Base-by-base conservation (phyloP, 352 stramenopile species). In the Aphanomyces cochlioides region DNA sequence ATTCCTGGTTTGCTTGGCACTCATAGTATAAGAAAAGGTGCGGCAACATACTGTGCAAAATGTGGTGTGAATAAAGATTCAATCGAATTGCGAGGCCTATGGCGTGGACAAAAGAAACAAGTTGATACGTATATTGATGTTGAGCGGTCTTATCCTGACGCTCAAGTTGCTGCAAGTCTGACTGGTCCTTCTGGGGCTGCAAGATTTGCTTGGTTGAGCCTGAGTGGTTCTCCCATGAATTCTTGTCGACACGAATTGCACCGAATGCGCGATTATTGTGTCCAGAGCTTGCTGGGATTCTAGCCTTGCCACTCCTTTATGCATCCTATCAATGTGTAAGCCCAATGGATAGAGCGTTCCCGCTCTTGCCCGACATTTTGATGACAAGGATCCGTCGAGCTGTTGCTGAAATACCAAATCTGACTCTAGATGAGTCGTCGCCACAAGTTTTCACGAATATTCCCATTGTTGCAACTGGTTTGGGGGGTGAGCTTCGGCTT, bases 41-140 rank as follows among this genome's bases (percentile, higher is more conserved):
- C 45, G n/a, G 45, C 45, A 53, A 53, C 45, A 53, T 53, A 53
- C n/a, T 53, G 45, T 53, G 45, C 45, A 2, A 53, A 53, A 53
- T 53, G 45, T 53, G 45, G 45, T 53, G 45, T 53, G 13, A n/a
- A 15, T n/a, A 53, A 53, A 53, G 45, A 53, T 19, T 19, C 13
- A 2, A 53, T 53, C n/a, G 45, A 53, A 53, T 2, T 53, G 45
- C 45, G 45, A n/a, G 45, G 45, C 2, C 45, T 1, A 53, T 53
- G 45, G 45, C n/a, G 45, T 15, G 45, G 45, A n/a, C 45, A 53
- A n/a, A 53, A 53, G 45, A 53, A 53, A n/a, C 45, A 53, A 53
- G 45, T 53, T 53, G 45, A 53, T 2, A 53, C 45, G 45, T 53
- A 53, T 19, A 53, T 53, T 53, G 45, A 53, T 53, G n/a, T 53